Conservation (phyloP, 2,329 filamentous ascomycete genomes). For the Trichophyton mentagrophytes region DNA sequence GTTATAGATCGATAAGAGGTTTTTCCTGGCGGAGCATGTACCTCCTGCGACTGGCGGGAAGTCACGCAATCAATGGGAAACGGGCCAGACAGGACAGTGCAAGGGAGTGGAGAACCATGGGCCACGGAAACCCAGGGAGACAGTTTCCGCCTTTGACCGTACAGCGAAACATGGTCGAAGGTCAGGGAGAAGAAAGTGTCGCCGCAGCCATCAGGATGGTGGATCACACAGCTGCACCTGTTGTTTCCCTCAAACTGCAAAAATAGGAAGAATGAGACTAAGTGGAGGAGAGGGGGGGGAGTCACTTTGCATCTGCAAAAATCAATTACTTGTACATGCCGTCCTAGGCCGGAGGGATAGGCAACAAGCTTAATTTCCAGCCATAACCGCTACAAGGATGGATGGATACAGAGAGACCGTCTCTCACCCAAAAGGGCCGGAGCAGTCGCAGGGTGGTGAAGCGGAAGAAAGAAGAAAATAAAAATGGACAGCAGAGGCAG, state of each 20-base stretch:
- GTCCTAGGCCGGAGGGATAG: constrained; percentile 3
- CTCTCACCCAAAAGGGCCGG: background rate
- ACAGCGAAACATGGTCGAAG: constrained; percentile 2
- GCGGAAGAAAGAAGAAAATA: background rate
- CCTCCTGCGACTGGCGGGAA: constrained; percentile 1
- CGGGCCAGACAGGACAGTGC: constrained; percentile 4
- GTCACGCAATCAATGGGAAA: constrained; percentile 4
- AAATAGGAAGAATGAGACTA: background rate
- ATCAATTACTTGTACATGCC: background rate
- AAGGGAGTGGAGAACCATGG: constrained; percentile 4
- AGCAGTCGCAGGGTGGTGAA: background rate
- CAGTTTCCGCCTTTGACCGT: constrained; percentile 4
- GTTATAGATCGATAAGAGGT: constrained; percentile 4
- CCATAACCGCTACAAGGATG: constrained; percentile 4
- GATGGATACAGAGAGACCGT: background rate
- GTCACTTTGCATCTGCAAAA: background rate
- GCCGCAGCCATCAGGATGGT: constrained; percentile 2
- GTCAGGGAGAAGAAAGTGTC: background rate
- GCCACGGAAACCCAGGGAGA: constrained; percentile 3
- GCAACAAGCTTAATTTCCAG: constrained; percentile 1
- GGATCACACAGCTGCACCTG: background rate
- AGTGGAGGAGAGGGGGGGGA: background rate
- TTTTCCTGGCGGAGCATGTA: background rate
- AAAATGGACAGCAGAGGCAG: background rate
- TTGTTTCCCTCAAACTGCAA: background rate